These are phyloP conservation scores for Suhomyces choctaworum DNA, from an alignment of 1,139 yeast genomes.

Conservation along the genomic window DNA sequence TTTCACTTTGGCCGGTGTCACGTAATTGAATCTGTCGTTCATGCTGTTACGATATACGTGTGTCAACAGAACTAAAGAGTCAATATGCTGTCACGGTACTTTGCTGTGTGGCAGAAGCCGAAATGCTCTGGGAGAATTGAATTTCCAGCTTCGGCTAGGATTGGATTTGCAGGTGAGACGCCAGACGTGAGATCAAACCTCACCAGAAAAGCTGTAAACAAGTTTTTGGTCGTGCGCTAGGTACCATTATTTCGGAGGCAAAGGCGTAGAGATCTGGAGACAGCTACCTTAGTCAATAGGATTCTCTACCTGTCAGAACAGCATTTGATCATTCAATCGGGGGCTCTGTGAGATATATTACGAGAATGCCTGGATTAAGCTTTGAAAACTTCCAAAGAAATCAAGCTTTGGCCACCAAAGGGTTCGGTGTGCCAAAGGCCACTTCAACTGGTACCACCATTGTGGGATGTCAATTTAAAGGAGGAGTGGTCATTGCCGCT, in stretches of 20 bases:
- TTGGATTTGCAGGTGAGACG: too few relatives aligned
- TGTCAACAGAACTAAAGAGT: too few relatives aligned
- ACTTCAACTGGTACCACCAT: slow-evolving; percentile 98
- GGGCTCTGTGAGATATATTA: too few relatives aligned
- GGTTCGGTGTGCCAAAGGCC: slow-evolving; percentile 78
- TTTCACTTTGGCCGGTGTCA: slow-evolving; percentile 64
- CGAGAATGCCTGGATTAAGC: slow-evolving; percentile 78
- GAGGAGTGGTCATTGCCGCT: slow-evolving; percentile 97
- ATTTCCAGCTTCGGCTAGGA: too few relatives aligned
- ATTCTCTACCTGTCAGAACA: slow-evolving; percentile 5
- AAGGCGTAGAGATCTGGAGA: slow-evolving; percentile 6
- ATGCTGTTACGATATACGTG: too few relatives aligned
- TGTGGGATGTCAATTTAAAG: slow-evolving; percentile 89
- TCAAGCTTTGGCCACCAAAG: slow-evolving; percentile 65
- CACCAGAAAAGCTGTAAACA: too few relatives aligned
- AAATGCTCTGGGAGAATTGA: too few relatives aligned
- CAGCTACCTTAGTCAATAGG: background rate
- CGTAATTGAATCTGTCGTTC: slow-evolving; percentile 24
- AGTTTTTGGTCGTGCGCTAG: slow-evolving; percentile 12
- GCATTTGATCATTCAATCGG: too few relatives aligned
- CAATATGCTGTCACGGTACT: too few relatives aligned
- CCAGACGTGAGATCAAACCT: too few relatives aligned
- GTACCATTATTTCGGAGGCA: slow-evolving; percentile 15
- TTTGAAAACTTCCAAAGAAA: slow-evolving; percentile 94
- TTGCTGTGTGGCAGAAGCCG: too few relatives aligned